Percentiles rank a stretch among this genome's conserved stretches.
phyloP scores from a whole-genome alignment of 176 grass and related monocot genomes.

The Triticum aestivum region DNA sequence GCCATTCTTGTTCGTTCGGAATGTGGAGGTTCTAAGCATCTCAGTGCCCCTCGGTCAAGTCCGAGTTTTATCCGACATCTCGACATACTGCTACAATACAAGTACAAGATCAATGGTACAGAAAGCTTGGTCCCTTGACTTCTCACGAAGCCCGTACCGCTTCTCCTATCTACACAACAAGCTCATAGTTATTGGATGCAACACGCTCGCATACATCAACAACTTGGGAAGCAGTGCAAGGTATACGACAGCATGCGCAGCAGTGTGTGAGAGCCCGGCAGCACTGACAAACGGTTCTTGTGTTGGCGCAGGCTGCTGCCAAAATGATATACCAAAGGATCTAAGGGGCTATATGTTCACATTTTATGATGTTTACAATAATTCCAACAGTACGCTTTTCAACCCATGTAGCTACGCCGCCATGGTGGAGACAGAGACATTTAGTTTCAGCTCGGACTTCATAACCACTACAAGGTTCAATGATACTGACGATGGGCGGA shows the following conservation, averaged over 20 bases:
- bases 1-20: neutral
- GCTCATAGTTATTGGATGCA: constrained; percentile 26
- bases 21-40: constrained; percentile 11
- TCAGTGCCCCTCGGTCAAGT: neutral
- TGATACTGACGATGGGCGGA: neutral
- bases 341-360: neutral
- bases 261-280: neutral
- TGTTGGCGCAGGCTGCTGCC: neutral
- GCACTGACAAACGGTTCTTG: neutral
- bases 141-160: neutral
- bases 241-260: neutral
- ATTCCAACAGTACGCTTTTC: neutral
- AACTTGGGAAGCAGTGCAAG: neutral
- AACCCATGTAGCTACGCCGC: constrained; percentile 25
- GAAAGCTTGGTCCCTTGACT: fast-evolving
- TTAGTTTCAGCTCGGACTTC: constrained; percentile 8
- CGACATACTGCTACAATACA: constrained; percentile 8
- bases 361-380: neutral
- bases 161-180: constrained; percentile 16
- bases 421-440: neutral
- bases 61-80: neutral
- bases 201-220: neutral
- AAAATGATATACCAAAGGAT: neutral
- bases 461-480: constrained; percentile 27
- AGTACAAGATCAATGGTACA: neutral